Evolutionary conservation across 192 early-diverging fungal species (phyloP).

Genomic region (Lobosporangium transversale): DNA sequence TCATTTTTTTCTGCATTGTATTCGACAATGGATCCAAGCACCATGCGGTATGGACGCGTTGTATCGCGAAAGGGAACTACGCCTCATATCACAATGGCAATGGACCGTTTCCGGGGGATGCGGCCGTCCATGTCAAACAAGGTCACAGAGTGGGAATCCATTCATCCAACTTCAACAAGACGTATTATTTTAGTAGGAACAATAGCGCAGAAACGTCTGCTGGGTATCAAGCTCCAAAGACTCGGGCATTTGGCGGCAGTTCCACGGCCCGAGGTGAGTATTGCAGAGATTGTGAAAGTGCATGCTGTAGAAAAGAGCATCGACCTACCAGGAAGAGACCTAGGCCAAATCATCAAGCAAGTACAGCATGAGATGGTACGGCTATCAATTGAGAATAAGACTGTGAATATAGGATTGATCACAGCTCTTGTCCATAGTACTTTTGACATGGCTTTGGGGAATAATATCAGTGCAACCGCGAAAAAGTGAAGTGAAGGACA

Average conservation of each 20-base stretch:
- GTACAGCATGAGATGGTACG: conserved; percentile 21
- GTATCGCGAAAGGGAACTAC: conserved; percentile 8
- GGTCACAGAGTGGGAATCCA: too few species aligned
- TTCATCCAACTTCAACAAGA: neutral
- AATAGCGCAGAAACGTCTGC: conserved; percentile 17
- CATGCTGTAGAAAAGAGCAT: neutral
- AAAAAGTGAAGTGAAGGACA: too few species aligned
- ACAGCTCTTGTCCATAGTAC: conserved; percentile 2
- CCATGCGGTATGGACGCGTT: conserved; percentile 14
- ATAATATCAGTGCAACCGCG: too few species aligned
- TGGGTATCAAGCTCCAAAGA: conserved; percentile 5
- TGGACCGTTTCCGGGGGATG: conserved; percentile 11
- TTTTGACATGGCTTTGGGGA: too few species aligned
- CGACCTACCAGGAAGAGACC: conserved; percentile 1
- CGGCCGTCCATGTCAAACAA: neutral
- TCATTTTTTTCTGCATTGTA: neutral
- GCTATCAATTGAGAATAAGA: conserved; percentile 15
- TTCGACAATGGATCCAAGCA: conserved; percentile 9
- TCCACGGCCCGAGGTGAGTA: conserved; percentile 19
- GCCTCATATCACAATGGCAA: neutral
- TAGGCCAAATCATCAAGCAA: conserved; percentile 11
- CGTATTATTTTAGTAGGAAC: conserved; percentile 28
- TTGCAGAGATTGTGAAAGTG: conserved; percentile 17
- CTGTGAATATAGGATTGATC: conserved; percentile 11
- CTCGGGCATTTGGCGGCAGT: conserved; percentile 14